Evolutionary conservation across 345 rosid species (phyloP).

Genomic region (Aquilaria malaccensis): DNA sequence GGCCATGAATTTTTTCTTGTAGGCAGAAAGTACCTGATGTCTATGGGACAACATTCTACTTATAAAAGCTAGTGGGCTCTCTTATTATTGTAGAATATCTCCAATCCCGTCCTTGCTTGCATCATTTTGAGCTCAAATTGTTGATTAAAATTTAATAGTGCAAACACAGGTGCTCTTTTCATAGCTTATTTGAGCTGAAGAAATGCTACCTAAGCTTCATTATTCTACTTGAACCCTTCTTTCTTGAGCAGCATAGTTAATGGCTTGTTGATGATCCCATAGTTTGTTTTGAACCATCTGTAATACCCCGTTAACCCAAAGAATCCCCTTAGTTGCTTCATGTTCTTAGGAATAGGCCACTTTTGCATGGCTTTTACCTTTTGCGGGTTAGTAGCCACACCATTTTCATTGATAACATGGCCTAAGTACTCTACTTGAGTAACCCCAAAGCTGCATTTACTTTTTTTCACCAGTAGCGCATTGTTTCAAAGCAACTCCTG

Average conservation of each 20-base stretch:
- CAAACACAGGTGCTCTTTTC: neutral
- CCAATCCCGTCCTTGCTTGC: neutral
- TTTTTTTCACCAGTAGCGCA: too few relatives aligned
- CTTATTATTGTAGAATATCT: neutral
- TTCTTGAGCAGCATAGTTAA: neutral
- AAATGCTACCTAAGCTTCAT: neutral
- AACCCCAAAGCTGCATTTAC: neutral
- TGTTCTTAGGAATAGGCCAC: neutral
- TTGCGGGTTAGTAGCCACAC: neutral
- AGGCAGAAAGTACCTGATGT: neutral
- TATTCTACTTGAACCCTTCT: neutral
- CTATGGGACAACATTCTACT: neutral
- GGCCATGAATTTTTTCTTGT: too few relatives aligned
- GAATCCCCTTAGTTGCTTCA: neutral
- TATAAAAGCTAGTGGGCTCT: neutral
- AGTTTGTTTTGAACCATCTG: neutral
- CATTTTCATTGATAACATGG: neutral
- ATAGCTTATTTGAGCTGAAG: neutral
- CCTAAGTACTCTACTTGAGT: neutral
- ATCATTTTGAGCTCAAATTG: too few relatives aligned
- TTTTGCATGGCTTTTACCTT: too few relatives aligned
- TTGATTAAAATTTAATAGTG: neutral
- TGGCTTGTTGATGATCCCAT: neutral
- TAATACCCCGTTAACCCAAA: constrained; percentile 4
- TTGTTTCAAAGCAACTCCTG: neutral